Evolutionary conservation across 345 rosid genomes (phyloP).

Genomic region (Brassica cretica): DNA sequence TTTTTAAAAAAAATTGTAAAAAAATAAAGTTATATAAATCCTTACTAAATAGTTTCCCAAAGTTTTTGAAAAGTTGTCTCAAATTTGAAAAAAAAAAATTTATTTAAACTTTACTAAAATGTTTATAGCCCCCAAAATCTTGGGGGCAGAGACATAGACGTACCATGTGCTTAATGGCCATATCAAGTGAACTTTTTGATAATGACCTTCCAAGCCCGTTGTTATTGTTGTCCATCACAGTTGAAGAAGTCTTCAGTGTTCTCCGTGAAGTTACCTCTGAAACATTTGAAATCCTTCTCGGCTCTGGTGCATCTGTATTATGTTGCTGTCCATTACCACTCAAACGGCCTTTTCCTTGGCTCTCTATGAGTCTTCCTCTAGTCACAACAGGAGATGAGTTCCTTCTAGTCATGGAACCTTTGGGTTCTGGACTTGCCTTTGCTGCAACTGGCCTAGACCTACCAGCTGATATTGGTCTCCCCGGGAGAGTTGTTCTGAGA

Average conservation of each 20-base stretch:
- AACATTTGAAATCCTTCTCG: constrained; percentile 53
- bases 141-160: neutral
- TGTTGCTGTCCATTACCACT: constrained; percentile 52
- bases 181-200: constrained; percentile 89
- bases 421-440: constrained; percentile 62
- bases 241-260: constrained; percentile 52
- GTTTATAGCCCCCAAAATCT: neutral
- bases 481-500: constrained; percentile 86
- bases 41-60: too few species aligned
- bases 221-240: constrained; percentile 65
- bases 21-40: too few species aligned
- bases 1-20: too few species aligned
- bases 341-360: constrained; percentile 63
- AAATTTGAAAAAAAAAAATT: too few species aligned
- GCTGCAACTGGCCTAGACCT: constrained; percentile 74
- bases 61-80: too few species aligned
- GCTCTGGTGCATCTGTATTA: constrained; percentile 52
- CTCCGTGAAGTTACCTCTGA: constrained; percentile 62
- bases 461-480: constrained; percentile 93
- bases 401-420: constrained; percentile 60
- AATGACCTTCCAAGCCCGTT: constrained; percentile 85
- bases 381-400: constrained; percentile 76
- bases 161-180: constrained; percentile 98
- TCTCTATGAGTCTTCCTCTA: constrained; percentile 75
- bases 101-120: too few species aligned